Percentiles rank a stretch among this genome's conserved stretches.
Evolutionary conservation across 2,329 filamentous ascomycete species (phyloP).

Genomic region (Bertia moriformis): DNA sequence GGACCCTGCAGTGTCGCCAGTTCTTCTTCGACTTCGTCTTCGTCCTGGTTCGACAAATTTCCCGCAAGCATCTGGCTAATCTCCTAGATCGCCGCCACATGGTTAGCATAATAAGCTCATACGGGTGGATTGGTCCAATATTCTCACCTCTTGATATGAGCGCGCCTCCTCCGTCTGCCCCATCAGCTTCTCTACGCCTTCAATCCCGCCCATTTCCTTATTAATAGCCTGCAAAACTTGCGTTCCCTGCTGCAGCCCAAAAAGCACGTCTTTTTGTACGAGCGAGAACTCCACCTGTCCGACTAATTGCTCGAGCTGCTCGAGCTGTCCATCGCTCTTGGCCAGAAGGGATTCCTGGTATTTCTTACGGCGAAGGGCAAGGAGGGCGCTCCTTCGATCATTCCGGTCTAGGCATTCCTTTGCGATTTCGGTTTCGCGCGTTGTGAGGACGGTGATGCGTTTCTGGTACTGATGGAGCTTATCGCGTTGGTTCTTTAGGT

Average conservation of each 20-base stretch:
- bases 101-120: neutral
- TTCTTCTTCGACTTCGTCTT: conserved; percentile 96
- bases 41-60: conserved; percentile 82
- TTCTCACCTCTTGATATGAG: conserved; percentile 70
- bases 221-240: conserved; percentile 81
- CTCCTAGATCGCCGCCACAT: conserved; percentile 39
- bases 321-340: conserved; percentile 87
- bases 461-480: conserved; percentile 93
- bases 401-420: conserved; percentile 65
- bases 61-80: conserved; percentile 81
- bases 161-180: conserved; percentile 80
- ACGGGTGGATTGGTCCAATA: conserved; percentile 1
- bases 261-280: conserved; percentile 92
- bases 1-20: conserved; percentile 59
- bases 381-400: conserved; percentile 67
- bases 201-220: conserved; percentile 86
- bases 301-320: conserved; percentile 78
- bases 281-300: conserved; percentile 86
- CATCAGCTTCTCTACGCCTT: conserved; percentile 88
- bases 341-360: conserved; percentile 82
- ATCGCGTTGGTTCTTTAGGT: conserved; percentile 95
- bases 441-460: conserved; percentile 72
- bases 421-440: conserved; percentile 75
- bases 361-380: conserved; percentile 86
- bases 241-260: conserved; percentile 82